These are phyloP conservation scores for Phialocephala sp. DNA, from an alignment of 2,329 filamentous ascomycete genomes.

Conservation along the genomic window DNA sequence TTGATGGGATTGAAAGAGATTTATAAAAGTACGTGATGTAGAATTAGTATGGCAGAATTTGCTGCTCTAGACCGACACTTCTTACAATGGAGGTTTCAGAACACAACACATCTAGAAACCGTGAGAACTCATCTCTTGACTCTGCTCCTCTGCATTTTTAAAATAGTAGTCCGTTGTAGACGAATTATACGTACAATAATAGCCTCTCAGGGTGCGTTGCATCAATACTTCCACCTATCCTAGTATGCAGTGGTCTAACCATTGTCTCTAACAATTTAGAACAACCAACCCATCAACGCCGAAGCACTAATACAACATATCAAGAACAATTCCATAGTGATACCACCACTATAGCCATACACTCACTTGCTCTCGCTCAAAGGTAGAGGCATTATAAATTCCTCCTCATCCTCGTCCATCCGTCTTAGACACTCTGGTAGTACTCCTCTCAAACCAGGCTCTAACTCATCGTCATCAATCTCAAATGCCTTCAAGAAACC, in stretches of 20 bases:
- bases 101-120: no score
- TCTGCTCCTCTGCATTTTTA: not conserved
- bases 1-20: no score
- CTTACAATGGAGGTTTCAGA: not conserved
- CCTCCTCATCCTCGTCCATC: slow-evolving; percentile 51
- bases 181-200: slow-evolving; percentile 9
- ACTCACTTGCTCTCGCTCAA: not conserved
- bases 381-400: slow-evolving; percentile 59
- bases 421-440: slow-evolving; percentile 42
- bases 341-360: not conserved
- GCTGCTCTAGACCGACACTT: no score
- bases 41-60: no score
- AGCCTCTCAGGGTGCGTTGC: not conserved
- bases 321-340: not conserved
- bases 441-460: slow-evolving; percentile 36
- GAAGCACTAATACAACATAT: slow-evolving; percentile 4
- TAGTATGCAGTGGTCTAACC: slow-evolving; percentile 1
- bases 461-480: slow-evolving; percentile 50
- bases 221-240: not conserved
- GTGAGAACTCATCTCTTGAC: no score
- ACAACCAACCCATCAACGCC: not conserved
- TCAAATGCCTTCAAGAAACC: slow-evolving; percentile 66
- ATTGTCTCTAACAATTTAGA: not conserved
- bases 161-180: not conserved
- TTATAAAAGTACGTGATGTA: not conserved